phyloP scores from a whole-genome alignment of 2,329 filamentous ascomycete species.

The Hymenoscyphus occultus region DNA sequence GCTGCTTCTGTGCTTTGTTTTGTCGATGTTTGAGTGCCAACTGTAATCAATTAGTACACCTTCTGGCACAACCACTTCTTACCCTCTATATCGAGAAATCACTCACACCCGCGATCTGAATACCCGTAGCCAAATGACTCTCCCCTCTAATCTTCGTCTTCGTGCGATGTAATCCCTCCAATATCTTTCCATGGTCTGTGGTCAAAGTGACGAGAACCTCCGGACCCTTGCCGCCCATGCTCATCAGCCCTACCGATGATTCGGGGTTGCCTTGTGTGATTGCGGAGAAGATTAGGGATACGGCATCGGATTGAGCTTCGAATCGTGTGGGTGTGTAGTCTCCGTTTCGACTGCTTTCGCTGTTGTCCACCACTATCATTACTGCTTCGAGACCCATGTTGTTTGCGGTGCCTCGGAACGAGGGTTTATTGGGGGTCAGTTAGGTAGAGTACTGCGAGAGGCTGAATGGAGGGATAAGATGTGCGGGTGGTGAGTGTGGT shows the following conservation, averaged over 20 bases:
- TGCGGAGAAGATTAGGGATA: constrained; percentile 91
- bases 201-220: constrained; percentile 96
- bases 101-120: constrained; percentile 90
- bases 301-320: constrained; percentile 93
- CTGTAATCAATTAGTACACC: constrained; percentile 45
- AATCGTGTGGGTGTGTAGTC: constrained; percentile 89
- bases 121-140: constrained; percentile 84
- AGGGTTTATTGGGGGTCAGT: neutral
- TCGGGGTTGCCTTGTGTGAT: constrained; percentile 96
- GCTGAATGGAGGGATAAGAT: neutral
- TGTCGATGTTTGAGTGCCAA: constrained; percentile 95
- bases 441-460: neutral
- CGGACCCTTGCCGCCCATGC: constrained; percentile 96
- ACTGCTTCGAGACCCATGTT: constrained; percentile 98
- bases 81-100: neutral
- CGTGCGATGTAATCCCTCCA: constrained; percentile 87
- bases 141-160: constrained; percentile 87
- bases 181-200: constrained; percentile 91
- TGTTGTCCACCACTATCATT: constrained; percentile 99
- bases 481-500: neutral
- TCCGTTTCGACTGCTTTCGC: constrained; percentile 96
- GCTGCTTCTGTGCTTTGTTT: constrained; percentile 94
- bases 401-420: constrained; percentile 40
- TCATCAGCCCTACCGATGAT: constrained; percentile 96
- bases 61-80: neutral